phyloP scores from a whole-genome alignment of 139 green algal genomes.

The Penium margaritaceum region DNA sequence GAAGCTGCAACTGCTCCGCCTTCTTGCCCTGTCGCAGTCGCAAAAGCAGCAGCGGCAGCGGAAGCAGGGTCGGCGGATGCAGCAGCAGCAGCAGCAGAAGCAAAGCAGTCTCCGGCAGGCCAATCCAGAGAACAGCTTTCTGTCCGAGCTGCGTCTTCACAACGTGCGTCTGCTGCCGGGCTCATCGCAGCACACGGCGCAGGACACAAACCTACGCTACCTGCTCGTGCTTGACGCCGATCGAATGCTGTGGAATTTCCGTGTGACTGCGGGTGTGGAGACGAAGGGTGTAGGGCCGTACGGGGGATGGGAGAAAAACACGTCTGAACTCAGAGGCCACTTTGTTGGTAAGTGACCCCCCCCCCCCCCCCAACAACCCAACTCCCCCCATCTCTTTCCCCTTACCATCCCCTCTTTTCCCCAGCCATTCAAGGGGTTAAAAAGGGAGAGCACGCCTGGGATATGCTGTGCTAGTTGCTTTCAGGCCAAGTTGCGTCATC shows the following conservation, averaged over 20 bases:
- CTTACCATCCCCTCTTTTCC: not conserved
- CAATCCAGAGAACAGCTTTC: too few species aligned
- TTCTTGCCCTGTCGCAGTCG: too few species aligned
- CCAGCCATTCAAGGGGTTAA: not conserved
- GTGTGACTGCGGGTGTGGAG: conserved; percentile 5
- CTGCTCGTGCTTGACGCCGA: conserved; percentile 32
- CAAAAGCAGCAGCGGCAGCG: too few species aligned
- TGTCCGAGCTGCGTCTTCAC: not conserved
- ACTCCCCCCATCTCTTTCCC: not conserved
- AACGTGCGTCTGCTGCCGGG: conserved; percentile 16
- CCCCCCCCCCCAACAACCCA: too few species aligned
- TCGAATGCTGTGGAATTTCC: conserved; percentile 36
- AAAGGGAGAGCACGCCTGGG: too few species aligned
- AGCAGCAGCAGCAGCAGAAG: too few species aligned
- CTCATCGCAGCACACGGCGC: conserved; percentile 19
- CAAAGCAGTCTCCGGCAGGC: too few species aligned
- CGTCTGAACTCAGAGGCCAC: conserved; percentile 25
- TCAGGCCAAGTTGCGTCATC: too few species aligned
- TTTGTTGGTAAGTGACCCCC: conserved; percentile 24
- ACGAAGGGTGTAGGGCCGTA: conserved; percentile 4
- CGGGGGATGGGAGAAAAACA: conserved; percentile 31
- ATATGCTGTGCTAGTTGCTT: too few species aligned
- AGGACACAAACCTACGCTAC: conserved; percentile 37
- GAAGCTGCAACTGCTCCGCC: too few species aligned
- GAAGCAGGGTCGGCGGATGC: too few species aligned